Evolutionary conservation across 805 yeast genomes (phyloP), one percentile per base, ranked within the genome.

Genomic region (Nakazawaea populi): DNA sequence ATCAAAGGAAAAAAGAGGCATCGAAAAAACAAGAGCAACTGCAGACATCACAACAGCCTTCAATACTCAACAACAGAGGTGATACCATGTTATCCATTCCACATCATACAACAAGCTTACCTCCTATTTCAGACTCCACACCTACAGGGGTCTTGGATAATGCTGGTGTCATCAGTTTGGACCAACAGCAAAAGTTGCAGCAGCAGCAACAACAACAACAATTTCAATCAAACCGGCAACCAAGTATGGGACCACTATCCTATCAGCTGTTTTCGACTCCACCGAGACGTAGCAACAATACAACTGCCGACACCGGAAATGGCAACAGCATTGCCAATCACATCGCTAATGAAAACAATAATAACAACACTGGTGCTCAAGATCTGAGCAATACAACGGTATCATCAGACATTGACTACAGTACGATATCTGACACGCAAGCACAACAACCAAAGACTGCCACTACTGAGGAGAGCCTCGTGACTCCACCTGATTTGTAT

Each of bases 1-100:
- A 67, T 46, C 63, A 69, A 53, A 57, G 54, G 36, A 64, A 58
- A 39, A 59, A 38, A 46, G 14, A 30, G n/a, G 40, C 47, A 27
- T n/a, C 14, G 43, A 60, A 51, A 42, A 49, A 63, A 32, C 46
- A 56, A 5, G 49, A 57, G 11, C 55, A 62, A 5, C 42, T 55
- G 5, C 59, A 70, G 37, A 61, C 66, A 6, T 44, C 58, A 27
- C 47, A 56, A 29, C 47, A 58, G 28, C 58, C 62, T 41, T 42
- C 54, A 8, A 48, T 52, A 40, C 60, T 58, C 7, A 55, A 55
- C 12, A 60, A 53, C 40, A 63, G 58, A 18, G 58, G 57, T n/a
- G 65, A 61, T 36, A 60, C 65, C 4, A 46, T 61, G 27, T 52
- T 60, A 30, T 45, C 62, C 1, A 44, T 53, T 10, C 64, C 66